Evolutionary conservation across 352 stramenopile genomes (phyloP), one percentile per base, ranked within the genome.

Genomic region (Phytopythium helicoides): DNA sequence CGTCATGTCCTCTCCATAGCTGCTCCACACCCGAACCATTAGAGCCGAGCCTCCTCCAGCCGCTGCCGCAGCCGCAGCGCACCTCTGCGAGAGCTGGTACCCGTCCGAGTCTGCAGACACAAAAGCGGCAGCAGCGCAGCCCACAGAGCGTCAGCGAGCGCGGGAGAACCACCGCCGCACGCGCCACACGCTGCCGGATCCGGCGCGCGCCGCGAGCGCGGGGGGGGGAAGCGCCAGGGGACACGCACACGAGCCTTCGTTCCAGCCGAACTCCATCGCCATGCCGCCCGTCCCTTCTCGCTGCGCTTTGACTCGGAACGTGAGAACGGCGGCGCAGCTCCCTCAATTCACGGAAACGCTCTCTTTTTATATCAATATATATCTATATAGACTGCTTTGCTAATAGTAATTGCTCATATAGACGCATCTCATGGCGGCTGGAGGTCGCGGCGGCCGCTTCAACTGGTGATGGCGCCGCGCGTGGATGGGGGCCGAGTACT

Each of bases 1-100:
- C 31, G 75, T 84, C 7, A 60, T 50, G 23, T 92, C 81, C 31
- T 89, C 77, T 12, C 72, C 80, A 52, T 92, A 92, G n/a, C 81
- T 89, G 23, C 33, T 22, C n/a, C 41, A 49, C 18, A 42, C 44
- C 23, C 40, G 39, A 12, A 22, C 37, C 23, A 12, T 21, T 11
- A 10, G 19, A 4, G 16, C 9, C 28, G 28, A 46, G 40, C 16
- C 12, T 8, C 14, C 21, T 45, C 18, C 5, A 3, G 6, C 12
- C 19, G 19, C 40, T n/a, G 5, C 19, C 31, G 18, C 11, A 34
- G 40, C 6, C 12, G 2, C 37, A 14, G 15, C 44, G 15, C 15
- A 47, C 39, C 39, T 23, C 22, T 47, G 39, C 18, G 39, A 47
- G 39, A 47, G 39, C 22, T 47, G 39, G 26, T 39, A 50, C 14